Conservation (phyloP, 2,329 filamentous ascomycete genomes). For the Zymoseptoria tritici region DNA sequence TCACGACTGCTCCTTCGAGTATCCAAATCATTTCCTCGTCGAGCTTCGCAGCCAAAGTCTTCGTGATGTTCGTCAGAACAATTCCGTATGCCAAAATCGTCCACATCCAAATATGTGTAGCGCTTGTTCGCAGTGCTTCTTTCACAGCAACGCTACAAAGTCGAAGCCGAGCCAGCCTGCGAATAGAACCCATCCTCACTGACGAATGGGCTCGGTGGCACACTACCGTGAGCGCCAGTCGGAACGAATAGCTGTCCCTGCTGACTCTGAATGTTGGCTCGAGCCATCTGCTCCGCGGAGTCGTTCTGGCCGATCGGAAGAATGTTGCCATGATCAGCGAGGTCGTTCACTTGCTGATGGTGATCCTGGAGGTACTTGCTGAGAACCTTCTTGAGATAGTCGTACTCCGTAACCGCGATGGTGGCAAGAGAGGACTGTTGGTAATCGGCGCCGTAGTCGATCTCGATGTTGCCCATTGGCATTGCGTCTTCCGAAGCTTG, state of each 20-base stretch:
- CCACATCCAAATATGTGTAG: background rate
- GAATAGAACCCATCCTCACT: background rate
- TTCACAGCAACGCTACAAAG: background rate
- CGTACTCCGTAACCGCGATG: slow-evolving; percentile 22
- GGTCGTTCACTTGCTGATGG: background rate
- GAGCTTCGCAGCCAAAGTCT: background rate
- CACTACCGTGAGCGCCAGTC: background rate
- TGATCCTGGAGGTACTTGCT: background rate
- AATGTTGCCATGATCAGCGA: background rate
- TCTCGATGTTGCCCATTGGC: slow-evolving; percentile 23
- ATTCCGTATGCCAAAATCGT: background rate
- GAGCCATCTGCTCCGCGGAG: background rate
- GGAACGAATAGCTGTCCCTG: background rate
- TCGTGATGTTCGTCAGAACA: background rate
- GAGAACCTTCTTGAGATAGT: slow-evolving; percentile 19
- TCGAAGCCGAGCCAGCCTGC: background rate
- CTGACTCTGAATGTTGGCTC: background rate
- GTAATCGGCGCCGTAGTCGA: slow-evolving; percentile 20
- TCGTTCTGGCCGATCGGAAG: background rate
- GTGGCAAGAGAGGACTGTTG: slow-evolving; percentile 17
- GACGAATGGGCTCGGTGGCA: background rate
- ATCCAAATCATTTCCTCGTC: background rate
- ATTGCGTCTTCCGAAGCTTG: background rate
- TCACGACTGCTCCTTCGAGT: background rate
- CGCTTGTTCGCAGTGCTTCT: too few relatives aligned